These are phyloP conservation scores for Cafeteria roenbergensis DNA, from an alignment of 108 stramenopile genomes.

Conservation along the genomic window DNA sequence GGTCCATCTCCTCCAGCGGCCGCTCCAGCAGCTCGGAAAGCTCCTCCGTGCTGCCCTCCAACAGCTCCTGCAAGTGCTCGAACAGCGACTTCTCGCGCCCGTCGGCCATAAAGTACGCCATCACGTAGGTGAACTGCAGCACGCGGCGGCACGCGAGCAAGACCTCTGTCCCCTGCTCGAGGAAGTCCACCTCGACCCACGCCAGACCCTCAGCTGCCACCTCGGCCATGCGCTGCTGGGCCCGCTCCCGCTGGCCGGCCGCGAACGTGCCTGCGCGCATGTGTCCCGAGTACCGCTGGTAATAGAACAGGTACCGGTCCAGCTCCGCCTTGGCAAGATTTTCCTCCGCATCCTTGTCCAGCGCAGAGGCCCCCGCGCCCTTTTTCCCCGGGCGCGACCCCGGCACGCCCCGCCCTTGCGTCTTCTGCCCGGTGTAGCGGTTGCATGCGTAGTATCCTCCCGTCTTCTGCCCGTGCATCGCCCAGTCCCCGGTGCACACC, in stretches of 20 bases:
- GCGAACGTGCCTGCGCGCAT: slow-evolving; percentile 78
- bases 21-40: slow-evolving; percentile 60
- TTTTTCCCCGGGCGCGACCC: too few species aligned
- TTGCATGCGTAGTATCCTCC: slow-evolving; percentile 99
- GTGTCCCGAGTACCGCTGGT: slow-evolving; percentile 86
- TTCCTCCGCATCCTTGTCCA: slow-evolving; percentile 21
- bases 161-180: slow-evolving; percentile 84
- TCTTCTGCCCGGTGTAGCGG: slow-evolving; percentile 46
- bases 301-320: slow-evolving; percentile 96
- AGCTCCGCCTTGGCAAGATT: slow-evolving; percentile 76
- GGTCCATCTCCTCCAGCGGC: slow-evolving; percentile 69
- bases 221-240: slow-evolving; percentile 72
- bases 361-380: too few species aligned
- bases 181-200: slow-evolving; percentile 93
- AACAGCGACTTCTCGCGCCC: slow-evolving; percentile 65
- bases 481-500: slow-evolving; percentile 93
- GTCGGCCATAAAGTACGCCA: slow-evolving; percentile 70
- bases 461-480: slow-evolving; percentile 80
- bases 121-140: slow-evolving; percentile 79
- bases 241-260: slow-evolving; percentile 57
- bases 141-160: slow-evolving; percentile 88
- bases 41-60: slow-evolving; percentile 88
- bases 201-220: slow-evolving; percentile 54
- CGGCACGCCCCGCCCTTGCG: neutral
- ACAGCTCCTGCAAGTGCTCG: slow-evolving; percentile 92